A percentile compares a stretch with the other conserved stretches of the same genome.
Evolutionary conservation across 1,139 yeast species (phyloP).

Genomic region (Zygosaccharomyces sapae): DNA sequence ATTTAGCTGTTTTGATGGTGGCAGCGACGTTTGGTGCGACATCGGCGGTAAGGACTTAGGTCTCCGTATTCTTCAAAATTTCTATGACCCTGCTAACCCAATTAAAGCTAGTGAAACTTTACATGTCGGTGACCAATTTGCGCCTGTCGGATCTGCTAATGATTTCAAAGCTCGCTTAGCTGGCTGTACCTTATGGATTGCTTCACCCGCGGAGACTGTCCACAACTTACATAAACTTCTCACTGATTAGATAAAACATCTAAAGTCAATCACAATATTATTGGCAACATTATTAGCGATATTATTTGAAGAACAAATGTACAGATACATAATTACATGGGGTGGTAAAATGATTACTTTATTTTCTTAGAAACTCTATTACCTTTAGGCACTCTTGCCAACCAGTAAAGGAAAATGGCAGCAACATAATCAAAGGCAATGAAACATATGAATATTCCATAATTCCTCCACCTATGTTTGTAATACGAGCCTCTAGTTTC

Average conservation of each 20-base stretch:
- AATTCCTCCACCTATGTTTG: slow-evolving; percentile 62
- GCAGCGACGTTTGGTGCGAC: slow-evolving; percentile 96
- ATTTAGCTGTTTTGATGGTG: slow-evolving; percentile 96
- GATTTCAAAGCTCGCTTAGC: slow-evolving; percentile 90
- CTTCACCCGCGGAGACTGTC: slow-evolving; percentile 81
- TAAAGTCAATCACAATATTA: too few relatives aligned
- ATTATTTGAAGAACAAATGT: background rate
- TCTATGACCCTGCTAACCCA: slow-evolving; percentile 40
- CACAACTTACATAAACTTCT: slow-evolving; percentile 56
- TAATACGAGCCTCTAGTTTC: slow-evolving; percentile 41
- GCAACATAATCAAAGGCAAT: slow-evolving; percentile 48
- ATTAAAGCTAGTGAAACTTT: slow-evolving; percentile 58
- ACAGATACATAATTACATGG: too few relatives aligned
- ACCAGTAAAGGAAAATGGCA: slow-evolving; percentile 61
- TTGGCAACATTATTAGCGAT: too few relatives aligned
- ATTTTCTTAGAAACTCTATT: slow-evolving; percentile 26
- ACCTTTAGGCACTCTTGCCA: slow-evolving; percentile 66
- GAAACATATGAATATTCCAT: slow-evolving; percentile 49
- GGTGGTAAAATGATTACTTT: background rate
- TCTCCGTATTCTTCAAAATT: slow-evolving; percentile 72
- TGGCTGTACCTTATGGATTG: slow-evolving; percentile 94
- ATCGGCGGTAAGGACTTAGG: slow-evolving; percentile 94
- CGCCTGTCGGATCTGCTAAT: slow-evolving; percentile 80
- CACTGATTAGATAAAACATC: slow-evolving; percentile 18
- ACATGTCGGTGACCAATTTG: slow-evolving; percentile 95